These are phyloP conservation scores for Gryganskiella cystojenkinii DNA, from an alignment of 192 early-diverging fungal species.

Conservation along the genomic window DNA sequence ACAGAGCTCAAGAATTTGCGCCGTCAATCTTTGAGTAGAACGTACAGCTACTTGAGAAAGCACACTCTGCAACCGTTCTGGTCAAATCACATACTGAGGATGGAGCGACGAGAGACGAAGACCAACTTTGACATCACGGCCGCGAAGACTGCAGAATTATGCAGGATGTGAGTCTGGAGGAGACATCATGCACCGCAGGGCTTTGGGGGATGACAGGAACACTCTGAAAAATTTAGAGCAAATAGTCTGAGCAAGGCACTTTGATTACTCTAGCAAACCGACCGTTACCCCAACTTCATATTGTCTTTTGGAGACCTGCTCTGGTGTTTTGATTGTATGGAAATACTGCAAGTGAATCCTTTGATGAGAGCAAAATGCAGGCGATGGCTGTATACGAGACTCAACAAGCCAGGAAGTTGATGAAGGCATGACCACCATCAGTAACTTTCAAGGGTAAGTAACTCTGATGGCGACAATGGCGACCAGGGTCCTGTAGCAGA, in stretches of 20 bases:
- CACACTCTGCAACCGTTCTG: slow-evolving; percentile 7
- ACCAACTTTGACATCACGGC: slow-evolving; percentile 12
- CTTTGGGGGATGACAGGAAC: neutral
- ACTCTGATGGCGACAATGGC: neutral
- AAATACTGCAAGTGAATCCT: neutral
- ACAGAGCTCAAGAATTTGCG: slow-evolving; percentile 11
- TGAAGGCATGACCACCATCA: neutral
- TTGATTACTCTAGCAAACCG: neutral
- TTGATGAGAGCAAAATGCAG: neutral
- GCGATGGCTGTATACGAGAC: slow-evolving; percentile 7
- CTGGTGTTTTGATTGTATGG: neutral
- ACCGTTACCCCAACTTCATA: neutral
- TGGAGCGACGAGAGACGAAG: slow-evolving; percentile 8
- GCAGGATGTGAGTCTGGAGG: slow-evolving; percentile 13
- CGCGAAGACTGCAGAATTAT: slow-evolving; percentile 13
- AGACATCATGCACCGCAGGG: slow-evolving; percentile 12
- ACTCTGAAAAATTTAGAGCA: neutral
- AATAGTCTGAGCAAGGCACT: neutral
- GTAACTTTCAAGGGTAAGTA: neutral
- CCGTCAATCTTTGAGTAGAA: neutral
- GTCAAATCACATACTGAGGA: slow-evolving; percentile 13
- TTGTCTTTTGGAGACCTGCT: neutral
- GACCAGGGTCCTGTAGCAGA: neutral
- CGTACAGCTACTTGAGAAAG: slow-evolving; percentile 6
- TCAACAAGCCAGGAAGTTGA: slow-evolving; percentile 8